Evolutionary conservation across 108 stramenopile species (phyloP).

Genomic region (Licmophora abbreviata): DNA sequence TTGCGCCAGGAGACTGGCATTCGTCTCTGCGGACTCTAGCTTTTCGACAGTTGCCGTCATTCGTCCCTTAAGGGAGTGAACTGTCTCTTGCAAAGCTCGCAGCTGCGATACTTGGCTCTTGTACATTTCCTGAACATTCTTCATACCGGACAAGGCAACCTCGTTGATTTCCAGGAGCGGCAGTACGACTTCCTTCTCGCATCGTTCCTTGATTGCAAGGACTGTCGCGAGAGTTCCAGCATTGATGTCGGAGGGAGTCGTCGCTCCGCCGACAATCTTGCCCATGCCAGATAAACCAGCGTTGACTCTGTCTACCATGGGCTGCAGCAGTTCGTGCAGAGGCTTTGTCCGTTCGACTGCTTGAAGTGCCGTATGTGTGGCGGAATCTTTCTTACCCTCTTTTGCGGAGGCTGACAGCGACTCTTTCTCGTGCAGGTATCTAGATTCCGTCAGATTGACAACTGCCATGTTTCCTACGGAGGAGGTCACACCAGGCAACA

Average conservation of each 20-base stretch:
- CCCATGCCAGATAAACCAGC: conserved; percentile 50
- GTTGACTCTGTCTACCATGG: conserved; percentile 36
- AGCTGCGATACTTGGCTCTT: conserved; percentile 41
- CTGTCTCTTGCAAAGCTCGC: conserved; percentile 21
- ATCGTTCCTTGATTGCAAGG: conserved; percentile 43
- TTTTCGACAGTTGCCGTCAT: conserved; percentile 24
- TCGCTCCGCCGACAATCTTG: conserved; percentile 63
- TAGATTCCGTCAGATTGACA: conserved; percentile 56
- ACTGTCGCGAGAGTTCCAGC: conserved; percentile 57
- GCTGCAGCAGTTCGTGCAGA: conserved; percentile 37
- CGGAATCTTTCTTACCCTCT: background rate
- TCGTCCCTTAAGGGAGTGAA: conserved; percentile 28
- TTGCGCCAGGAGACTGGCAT: conserved; percentile 35
- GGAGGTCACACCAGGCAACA: too few relatives aligned
- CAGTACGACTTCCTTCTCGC: conserved; percentile 55
- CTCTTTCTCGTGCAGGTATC: conserved; percentile 45
- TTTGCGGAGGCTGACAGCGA: background rate
- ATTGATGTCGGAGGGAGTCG: conserved; percentile 26
- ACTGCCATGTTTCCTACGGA: conserved; percentile 9
- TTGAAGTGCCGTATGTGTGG: conserved; percentile 25
- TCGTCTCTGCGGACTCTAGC: conserved; percentile 24
- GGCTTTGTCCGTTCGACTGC: conserved; percentile 34
- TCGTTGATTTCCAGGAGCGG: conserved; percentile 57
- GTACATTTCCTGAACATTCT: conserved; percentile 31
- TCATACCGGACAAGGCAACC: conserved; percentile 27